A percentile compares a stretch with the other conserved stretches of the same genome.
phyloP scores from a whole-genome alignment of 768 basidiomycete genomes.

The Heimioporus sp. region DNA sequence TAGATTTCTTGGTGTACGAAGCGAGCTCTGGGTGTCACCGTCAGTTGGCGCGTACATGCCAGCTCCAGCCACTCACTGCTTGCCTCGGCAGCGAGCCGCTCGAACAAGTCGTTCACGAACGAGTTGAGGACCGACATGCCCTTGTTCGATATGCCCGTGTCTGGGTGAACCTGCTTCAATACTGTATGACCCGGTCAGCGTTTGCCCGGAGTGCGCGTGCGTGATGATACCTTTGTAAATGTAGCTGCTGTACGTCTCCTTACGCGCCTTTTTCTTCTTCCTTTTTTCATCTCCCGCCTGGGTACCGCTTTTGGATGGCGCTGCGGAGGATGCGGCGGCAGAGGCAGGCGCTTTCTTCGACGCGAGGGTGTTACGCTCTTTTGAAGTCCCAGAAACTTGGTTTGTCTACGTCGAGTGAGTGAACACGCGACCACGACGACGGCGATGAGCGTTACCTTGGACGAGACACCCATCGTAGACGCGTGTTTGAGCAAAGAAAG shows the following conservation, averaged over 20 bases:
- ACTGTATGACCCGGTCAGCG: conserved; percentile 30
- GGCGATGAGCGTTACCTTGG: no score
- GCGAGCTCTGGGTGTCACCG: conserved; percentile 47
- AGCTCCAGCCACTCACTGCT: conserved; percentile 37
- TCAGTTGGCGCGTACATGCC: neutral
- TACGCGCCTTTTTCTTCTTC: conserved; percentile 54
- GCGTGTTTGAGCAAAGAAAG: no score
- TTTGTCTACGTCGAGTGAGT: no score
- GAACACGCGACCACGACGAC: no score
- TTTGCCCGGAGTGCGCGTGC: neutral
- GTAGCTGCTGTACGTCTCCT: conserved; percentile 64
- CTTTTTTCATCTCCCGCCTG: conserved; percentile 41
- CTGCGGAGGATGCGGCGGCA: conserved; percentile 29
- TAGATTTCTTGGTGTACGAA: conserved; percentile 69
- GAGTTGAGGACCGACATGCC: conserved; percentile 59
- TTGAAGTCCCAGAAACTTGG: conserved; percentile 15
- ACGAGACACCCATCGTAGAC: no score
- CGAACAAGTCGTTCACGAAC: conserved; percentile 63
- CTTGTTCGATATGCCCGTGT: conserved; percentile 73
- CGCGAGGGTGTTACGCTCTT: conserved; percentile 28
- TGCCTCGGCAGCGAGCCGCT: conserved; percentile 53
- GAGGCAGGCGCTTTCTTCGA: conserved; percentile 55
- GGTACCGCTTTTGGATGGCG: conserved; percentile 21
- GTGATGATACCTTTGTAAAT: conserved; percentile 51
- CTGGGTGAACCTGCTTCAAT: conserved; percentile 72